phyloP scores from a whole-genome alignment of 352 stramenopile genomes.

The Pythium scleroteichum region DNA sequence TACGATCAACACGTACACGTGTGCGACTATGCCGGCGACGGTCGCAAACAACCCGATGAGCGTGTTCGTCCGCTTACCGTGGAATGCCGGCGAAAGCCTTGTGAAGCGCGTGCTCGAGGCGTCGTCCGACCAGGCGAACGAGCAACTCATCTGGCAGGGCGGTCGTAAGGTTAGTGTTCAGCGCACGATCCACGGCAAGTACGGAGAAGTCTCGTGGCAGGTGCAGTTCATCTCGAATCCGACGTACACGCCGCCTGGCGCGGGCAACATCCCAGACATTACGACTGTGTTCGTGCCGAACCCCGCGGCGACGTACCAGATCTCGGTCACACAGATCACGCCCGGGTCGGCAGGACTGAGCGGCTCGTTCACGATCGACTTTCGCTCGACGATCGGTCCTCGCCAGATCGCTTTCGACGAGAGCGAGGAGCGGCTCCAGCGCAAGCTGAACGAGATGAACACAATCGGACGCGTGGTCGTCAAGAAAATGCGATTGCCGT shows the following conservation, averaged over 20 bases:
- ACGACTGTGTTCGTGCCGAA: constrained; percentile 37
- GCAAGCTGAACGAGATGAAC: constrained; percentile 95
- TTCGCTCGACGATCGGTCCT: constrained; percentile 74
- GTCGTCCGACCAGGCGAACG: constrained; percentile 41
- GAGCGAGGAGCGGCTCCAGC: constrained; percentile 72
- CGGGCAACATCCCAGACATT: constrained; percentile 87
- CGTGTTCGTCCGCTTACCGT: constrained; percentile 47
- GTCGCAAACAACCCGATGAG: constrained; percentile 24
- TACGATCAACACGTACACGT: constrained; percentile 37
- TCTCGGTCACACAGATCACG: constrained; percentile 86
- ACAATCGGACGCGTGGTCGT: constrained; percentile 92
- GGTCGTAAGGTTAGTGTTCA: constrained; percentile 82
- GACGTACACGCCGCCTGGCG: constrained; percentile 84
- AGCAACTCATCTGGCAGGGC: constrained; percentile 42
- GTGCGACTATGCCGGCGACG: constrained; percentile 23
- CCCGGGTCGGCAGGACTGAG: constrained; percentile 86
- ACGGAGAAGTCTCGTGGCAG: constrained; percentile 93
- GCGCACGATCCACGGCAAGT: constrained; percentile 92
- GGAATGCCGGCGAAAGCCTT: constrained; percentile 64
- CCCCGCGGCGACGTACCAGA: constrained; percentile 18
- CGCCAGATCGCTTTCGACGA: constrained; percentile 90
- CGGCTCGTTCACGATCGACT: constrained; percentile 92
- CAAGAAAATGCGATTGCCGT: constrained; percentile 88
- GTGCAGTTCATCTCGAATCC: constrained; percentile 95
- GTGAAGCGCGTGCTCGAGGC: constrained; percentile 57